phyloP scores from a whole-genome alignment of 331 rosid species.

The Malus hybrid region DNA sequence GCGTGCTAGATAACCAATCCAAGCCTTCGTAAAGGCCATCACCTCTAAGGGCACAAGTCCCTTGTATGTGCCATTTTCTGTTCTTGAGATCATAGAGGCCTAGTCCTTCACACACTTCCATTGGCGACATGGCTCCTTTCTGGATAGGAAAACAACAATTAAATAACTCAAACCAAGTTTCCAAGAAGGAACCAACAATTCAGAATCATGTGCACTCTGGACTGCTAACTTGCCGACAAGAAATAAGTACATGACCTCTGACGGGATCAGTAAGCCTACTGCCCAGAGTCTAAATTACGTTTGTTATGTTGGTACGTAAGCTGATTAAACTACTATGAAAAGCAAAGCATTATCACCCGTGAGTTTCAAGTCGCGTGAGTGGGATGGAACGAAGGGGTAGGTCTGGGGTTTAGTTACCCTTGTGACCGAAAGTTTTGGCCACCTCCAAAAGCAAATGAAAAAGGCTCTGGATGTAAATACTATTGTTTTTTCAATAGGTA shows the following conservation, averaged over 20 bases:
- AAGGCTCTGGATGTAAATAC: background rate
- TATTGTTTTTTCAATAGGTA: background rate
- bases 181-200: background rate
- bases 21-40: conserved; percentile 97
- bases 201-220: background rate
- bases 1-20: conserved; percentile 89
- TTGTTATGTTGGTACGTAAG: background rate
- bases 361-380: background rate
- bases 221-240: background rate
- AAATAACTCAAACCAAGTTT: background rate
- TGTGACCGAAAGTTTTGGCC: background rate
- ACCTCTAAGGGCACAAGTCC: conserved; percentile 78
- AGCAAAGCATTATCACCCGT: background rate
- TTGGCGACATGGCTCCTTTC: conserved; percentile 91
- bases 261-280: background rate
- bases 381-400: background rate
- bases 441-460: background rate
- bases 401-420: background rate
- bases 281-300: background rate
- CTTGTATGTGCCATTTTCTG: conserved; percentile 97
- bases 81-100: conserved; percentile 85
- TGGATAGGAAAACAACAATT: conserved; percentile 2
- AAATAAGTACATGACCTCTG: background rate
- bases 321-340: background rate
- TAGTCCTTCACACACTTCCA: conserved; percentile 92